phyloP scores from a whole-genome alignment of 2,329 filamentous ascomycete species.

The Elsinoe ampelina region DNA sequence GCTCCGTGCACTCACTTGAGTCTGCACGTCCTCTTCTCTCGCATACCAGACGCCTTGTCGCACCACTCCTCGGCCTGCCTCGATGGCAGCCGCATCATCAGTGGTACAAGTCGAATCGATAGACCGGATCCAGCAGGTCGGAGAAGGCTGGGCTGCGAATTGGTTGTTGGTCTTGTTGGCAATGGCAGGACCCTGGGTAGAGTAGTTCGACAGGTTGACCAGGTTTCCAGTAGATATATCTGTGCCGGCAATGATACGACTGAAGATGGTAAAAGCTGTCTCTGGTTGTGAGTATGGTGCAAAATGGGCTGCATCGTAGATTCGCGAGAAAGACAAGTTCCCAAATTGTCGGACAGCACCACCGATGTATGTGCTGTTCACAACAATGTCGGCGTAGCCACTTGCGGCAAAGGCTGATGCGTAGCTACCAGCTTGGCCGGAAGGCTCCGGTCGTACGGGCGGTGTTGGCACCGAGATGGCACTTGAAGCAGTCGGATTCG shows the following conservation, averaged over 20 bases:
- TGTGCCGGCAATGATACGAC: slow-evolving; percentile 15
- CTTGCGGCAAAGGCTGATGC: slow-evolving; percentile 21
- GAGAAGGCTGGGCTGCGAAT: slow-evolving; percentile 35
- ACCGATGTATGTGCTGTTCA: slow-evolving; percentile 28
- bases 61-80: slow-evolving; percentile 44
- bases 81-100: slow-evolving; percentile 41
- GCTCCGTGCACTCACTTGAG: not conserved
- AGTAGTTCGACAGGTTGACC: slow-evolving; percentile 45
- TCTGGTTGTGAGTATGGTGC: slow-evolving; percentile 27
- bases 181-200: slow-evolving; percentile 49
- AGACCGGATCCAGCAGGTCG: slow-evolving; percentile 53
- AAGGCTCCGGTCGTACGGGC: slow-evolving; percentile 42
- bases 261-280: slow-evolving; percentile 6
- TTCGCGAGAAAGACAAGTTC: slow-evolving; percentile 28
- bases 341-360: slow-evolving; percentile 29
- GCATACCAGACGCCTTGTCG: slow-evolving; percentile 51
- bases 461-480: slow-evolving; percentile 45
- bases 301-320: slow-evolving; percentile 29
- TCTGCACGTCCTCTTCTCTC: slow-evolving; percentile 13
- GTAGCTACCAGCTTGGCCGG: slow-evolving; percentile 33
- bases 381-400: slow-evolving; percentile 27
- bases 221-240: slow-evolving; percentile 46
- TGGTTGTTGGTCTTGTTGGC: slow-evolving; percentile 48
- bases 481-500: slow-evolving; percentile 58
- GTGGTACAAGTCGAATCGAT: slow-evolving; percentile 44